These are phyloP conservation scores for Discostella stelligeroides DNA, from an alignment of 108 stramenopile genomes.

Conservation along the genomic window DNA sequence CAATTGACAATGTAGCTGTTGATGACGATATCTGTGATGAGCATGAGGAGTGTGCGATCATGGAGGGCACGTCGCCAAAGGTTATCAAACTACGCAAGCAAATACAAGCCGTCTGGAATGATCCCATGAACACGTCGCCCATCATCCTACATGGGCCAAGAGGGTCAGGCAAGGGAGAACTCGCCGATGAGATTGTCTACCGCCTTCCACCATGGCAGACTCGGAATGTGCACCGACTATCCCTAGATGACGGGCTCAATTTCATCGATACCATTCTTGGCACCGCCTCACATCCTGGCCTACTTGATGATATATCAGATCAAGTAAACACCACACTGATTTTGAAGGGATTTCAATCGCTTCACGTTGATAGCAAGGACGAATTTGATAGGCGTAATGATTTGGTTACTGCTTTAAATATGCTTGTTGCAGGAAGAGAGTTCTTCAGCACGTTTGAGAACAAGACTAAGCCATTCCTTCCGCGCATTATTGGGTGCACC, in stretches of 20 bases:
- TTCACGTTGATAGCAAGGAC: conserved; percentile 35
- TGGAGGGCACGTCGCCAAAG: conserved; percentile 32
- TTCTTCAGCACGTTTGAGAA: conserved; percentile 35
- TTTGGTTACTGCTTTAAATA: conserved; percentile 16
- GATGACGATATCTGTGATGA: too few relatives aligned
- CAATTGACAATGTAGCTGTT: too few relatives aligned
- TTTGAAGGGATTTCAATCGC: conserved; percentile 44
- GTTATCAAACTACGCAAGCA: conserved; percentile 34
- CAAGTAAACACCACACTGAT: conserved; percentile 38
- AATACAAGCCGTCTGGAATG: conserved; percentile 37
- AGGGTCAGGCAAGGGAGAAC: conserved; percentile 38
- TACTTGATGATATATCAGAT: conserved; percentile 31
- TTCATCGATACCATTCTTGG: conserved; percentile 41
- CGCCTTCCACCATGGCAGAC: conserved; percentile 42
- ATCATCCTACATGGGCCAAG: conserved; percentile 31
- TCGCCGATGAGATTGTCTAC: conserved; percentile 32
- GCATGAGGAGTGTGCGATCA: conserved; percentile 8
- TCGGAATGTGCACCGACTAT: conserved; percentile 23
- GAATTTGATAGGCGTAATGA: conserved; percentile 28
- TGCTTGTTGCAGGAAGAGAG: conserved; percentile 9
- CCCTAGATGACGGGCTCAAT: conserved; percentile 27
- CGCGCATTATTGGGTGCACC: conserved; percentile 38
- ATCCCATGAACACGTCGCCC: conserved; percentile 23
- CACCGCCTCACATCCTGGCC: conserved; percentile 24
- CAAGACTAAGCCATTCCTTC: conserved; percentile 25